Evolutionary conservation across 192 early-diverging fungal species (phyloP), one percentile per base, ranked within the genome.

Genomic region (Coemansia sp.): DNA sequence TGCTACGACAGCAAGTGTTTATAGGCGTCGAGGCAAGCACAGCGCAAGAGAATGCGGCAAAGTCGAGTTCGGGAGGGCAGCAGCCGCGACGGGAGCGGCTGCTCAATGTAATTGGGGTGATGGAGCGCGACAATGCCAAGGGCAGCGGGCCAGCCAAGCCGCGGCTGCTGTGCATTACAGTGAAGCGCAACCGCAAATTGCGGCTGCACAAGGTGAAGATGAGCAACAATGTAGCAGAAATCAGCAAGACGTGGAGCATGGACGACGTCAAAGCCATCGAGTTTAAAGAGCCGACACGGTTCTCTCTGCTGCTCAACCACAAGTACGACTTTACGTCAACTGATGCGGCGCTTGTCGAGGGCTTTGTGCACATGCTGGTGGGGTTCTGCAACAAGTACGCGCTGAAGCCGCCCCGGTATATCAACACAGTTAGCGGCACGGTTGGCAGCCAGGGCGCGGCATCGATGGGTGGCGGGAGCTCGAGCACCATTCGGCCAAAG

Each of bases 151-250:
- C 68, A 41, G 74, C 74, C 29, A 77, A 77, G 35, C 68, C 74
- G 24, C 77, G 77, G 3, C 6, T 80, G 21, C 46, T 80, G 24
- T 80, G 77, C 29, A 74, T 80, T 15, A 74, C 72, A 4, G 71
- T 80, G 3, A 80, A 80, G 60, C 71, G 67, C 44, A 80, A 80
- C 63, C 62, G 77, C 26, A 80, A 73, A 61, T 26, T 80, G 61
- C 72, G 71, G 1, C 57, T 80, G 33, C 72, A 70, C 61, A 80
- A 80, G 26, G 71, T 80, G 53, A 80, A 80, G 68, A 65, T 72
- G 59, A 63, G 54, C 53, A 63, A 56, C 65, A 79, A 62, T 24
- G 35, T 41, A 8, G 58, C 69, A 0, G 76, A 70, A 68, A 73
- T 80, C 63, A 74, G 67, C 68, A 73, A 80, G 39, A 68, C 77